Evolutionary conservation across 2,329 filamentous ascomycete species (phyloP).

Genomic region (Colletotrichum salicis): DNA sequence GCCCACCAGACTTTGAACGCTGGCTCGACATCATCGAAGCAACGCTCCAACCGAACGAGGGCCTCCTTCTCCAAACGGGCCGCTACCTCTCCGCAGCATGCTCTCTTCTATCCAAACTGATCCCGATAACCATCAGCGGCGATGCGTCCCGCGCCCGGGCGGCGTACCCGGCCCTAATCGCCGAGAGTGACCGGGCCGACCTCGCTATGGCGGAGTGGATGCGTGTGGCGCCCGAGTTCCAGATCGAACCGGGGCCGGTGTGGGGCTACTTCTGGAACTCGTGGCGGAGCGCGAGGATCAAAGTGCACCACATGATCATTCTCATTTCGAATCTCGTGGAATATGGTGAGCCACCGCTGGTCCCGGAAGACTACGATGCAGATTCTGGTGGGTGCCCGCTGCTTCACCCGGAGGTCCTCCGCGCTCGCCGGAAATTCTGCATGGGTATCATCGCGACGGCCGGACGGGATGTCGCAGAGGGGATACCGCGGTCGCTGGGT

Average conservation of each 20-base stretch:
- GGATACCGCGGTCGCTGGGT: constrained; percentile 41
- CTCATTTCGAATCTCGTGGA: constrained; percentile 49
- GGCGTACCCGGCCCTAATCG: constrained; percentile 33
- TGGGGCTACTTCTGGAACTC: constrained; percentile 46
- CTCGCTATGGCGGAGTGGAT: constrained; percentile 43
- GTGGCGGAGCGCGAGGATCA: constrained; percentile 47
- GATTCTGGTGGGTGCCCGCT: constrained; percentile 35
- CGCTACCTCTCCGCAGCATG: constrained; percentile 24
- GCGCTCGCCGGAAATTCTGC: constrained; percentile 43
- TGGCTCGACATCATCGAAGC: constrained; percentile 47
- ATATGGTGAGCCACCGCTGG: constrained; percentile 39
- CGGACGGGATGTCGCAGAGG: constrained; percentile 44
- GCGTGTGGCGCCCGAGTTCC: constrained; percentile 41
- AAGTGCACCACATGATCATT: constrained; percentile 47
- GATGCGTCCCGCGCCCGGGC: constrained; percentile 8
- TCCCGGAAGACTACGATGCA: not conserved
- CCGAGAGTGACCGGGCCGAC: constrained; percentile 41
- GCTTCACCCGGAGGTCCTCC: constrained; percentile 39
- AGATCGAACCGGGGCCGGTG: constrained; percentile 31
- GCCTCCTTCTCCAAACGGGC: not conserved
- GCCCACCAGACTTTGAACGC: constrained; percentile 48
- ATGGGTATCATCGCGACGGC: constrained; percentile 41
- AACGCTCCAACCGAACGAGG: constrained; percentile 25
- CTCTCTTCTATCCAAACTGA: constrained; percentile 17
- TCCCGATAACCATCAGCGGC: constrained; percentile 11